Base-by-base conservation (phyloP, 805 yeast species). In the Jamesozyma gamospora region DNA sequence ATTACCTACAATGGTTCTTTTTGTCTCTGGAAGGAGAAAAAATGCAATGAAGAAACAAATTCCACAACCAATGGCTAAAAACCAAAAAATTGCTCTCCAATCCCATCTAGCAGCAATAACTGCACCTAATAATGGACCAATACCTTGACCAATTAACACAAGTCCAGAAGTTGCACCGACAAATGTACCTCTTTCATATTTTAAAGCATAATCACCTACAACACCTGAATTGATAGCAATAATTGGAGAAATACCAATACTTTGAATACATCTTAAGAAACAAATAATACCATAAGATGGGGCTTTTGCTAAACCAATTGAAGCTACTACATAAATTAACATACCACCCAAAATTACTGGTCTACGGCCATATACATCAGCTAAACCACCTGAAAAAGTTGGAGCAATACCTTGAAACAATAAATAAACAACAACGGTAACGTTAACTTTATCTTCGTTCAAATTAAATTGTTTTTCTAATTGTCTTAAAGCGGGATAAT, bases 81-180 rank as follows among this genome's bases (percentile, higher is more conserved):
- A 82, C 75, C 84, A 75, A 47, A 81, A 81, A n/a, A 79, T 72
- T 0, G 85, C 77, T 48, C 88, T 67, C 95, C 95, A 85, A 24
- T 75, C 66, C 39, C 64, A 64, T 3, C 65, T 56, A 4, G 74
- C 70, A 9, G 64, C 56, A 28, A 64, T 50, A 0, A 57, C 63
- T 5, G 70, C 69, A 41, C 64, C 82, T 15, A 84, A 58, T 27
- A 86, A 60, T 0, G 92, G 83, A 3, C 92, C 87, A 46, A 85
- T 68, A 3, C 83, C 85, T 52, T 80, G 84, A 1, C 94, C 94
- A 19, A 81, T 54, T 31, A 81, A 64, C 2, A 79, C 74, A 32
- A 79, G 60, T 0, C 92, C 88, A 6, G 74, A 62, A 1, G 76
- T 72, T 8, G 79, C 54, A 0, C 92, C 92, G 35, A 78, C 75